Base-by-base conservation (phyloP, 495 filamentous ascomycete genomes). In the Penicillium samsonianum region DNA sequence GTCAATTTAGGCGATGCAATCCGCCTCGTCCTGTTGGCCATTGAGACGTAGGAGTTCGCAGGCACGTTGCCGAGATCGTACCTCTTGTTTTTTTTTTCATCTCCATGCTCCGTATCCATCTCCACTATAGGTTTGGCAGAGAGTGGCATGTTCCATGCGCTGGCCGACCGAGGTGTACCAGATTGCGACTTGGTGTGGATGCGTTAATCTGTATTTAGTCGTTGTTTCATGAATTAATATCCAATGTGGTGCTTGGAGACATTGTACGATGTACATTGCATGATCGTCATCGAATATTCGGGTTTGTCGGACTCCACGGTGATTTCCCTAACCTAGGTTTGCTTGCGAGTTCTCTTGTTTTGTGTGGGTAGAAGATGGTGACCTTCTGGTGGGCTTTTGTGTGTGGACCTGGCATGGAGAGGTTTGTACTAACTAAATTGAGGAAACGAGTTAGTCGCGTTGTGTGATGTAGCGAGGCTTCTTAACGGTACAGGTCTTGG, bases 81-180 rank as follows among this genome's bases (percentile, higher is more conserved):
- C 8, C 5, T 44, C 22, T 22, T 20, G 22, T 25, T 45, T 16
- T 28, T 43, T 43, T 23, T 22, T 9, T 4, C 30, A 12, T 4
- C 5, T 43, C 41, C n/a, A n/a, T 7, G 17, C 19, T 44, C 12
- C 20, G 19, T 30, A 31, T 33, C 26, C 26, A 20, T 38, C 22
- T 51, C 49, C 49, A 51, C 49, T 48, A 17, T 20, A 31, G 46
- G 46, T 48, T 48, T 31, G 25, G 11, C 25, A 10, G 41, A 17
- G 2, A 6, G 26, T 11, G 3, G 28, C n/a, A 33, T 48, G 28
- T 31, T 20, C 14, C 11, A 9, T 20, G 28, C 28, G 11, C 23
- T 46, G 23, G 23, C 23, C 28, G 42, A 8, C n/a, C 11, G 9
- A 12, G 12, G n/a, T n/a, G 23, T 14, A 45, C 10, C 14, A n/a